Evolutionary conservation across 352 stramenopile species (phyloP), one percentile per base, ranked within the genome.

Genomic region (Globisporangium nodosum): DNA sequence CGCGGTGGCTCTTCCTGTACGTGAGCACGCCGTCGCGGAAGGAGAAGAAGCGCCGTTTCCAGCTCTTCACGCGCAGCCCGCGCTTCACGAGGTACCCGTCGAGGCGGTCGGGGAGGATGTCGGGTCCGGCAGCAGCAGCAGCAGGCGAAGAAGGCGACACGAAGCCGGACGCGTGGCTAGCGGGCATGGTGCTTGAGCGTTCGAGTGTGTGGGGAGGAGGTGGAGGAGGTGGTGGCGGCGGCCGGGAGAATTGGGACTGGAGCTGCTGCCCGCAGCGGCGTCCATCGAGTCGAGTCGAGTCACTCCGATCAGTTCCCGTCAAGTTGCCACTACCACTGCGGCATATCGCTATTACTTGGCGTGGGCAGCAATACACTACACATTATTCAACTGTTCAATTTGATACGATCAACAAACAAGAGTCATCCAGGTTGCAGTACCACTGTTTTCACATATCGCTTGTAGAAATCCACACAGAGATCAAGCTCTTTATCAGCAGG

Each of bases 41-140:
- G 43, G 71, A 73, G 62, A 88, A 88, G 71, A 76, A 90, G 62
- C 78, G 76, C 6, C 71, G 68, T 53, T 83, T 82, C 80, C 80
- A 90, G 61, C 62, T 85, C 63, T 85, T 85, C 56, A 90, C 61
- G 53, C 81, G 80, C 43, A 70, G 72, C 15, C 80, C 74, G 37
- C 78, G 76, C 60, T 84, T 85, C 42, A 69, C 63, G 18, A 90
- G 73, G 60, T 79, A 88, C 13, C 80, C 80, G 56, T 75, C 57
- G 35, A 79, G 56, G 27, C 55, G 33, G 61, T 56, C 20, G 43
- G 43, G 43, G n/a, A 8, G 5, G n/a, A 16, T 21, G 42, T 12
- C 20, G 43, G 20, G 13, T 3, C 6, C 35, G 35, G 8, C 11
- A 15, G 35, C 37, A 18, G 37, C 37, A 18, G 37, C 12, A 4